phyloP scores from a whole-genome alignment of 2,329 filamentous ascomycete genomes.

The Diaporthe nobilis region DNA sequence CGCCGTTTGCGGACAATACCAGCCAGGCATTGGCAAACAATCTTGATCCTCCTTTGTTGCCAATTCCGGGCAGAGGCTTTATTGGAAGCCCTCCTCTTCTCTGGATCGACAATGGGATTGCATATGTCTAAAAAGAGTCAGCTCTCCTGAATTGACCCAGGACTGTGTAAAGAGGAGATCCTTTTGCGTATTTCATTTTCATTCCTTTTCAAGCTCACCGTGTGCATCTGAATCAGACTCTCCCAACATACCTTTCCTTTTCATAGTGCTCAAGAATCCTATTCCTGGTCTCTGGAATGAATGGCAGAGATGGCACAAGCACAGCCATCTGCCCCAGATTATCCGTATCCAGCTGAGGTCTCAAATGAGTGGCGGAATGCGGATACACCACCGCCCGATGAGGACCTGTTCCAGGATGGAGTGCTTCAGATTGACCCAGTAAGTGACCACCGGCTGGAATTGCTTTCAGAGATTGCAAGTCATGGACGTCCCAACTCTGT shows the following conservation, averaged over 20 bases:
- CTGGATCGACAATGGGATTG: constrained; percentile 1
- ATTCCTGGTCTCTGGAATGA: not conserved
- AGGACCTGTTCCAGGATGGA: too few relatives aligned
- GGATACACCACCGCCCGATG: not conserved
- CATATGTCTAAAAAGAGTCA: not conserved
- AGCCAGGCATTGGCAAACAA: not conserved
- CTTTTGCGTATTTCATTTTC: not conserved
- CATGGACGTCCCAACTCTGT: not conserved
- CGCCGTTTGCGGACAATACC: constrained; percentile 3
- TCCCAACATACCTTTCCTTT: too few relatives aligned
- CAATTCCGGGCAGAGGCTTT: constrained; percentile 14
- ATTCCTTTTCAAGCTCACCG: not conserved
- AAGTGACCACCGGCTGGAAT: not conserved
- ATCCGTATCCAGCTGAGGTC: not conserved
- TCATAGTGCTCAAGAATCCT: not conserved
- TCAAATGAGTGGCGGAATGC: not conserved
- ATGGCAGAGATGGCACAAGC: not conserved
- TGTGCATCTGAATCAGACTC: not conserved
- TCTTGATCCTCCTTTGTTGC: constrained; percentile 10
- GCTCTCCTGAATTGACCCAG: not conserved
- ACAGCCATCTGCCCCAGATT: not conserved
- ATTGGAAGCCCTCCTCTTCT: not conserved
- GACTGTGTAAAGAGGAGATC: not conserved
- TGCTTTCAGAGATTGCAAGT: not conserved
- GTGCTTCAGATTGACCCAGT: not conserved